Base-by-base conservation (phyloP, 2,329 filamentous ascomycete genomes). In the Waltergamsia citrina region DNA sequence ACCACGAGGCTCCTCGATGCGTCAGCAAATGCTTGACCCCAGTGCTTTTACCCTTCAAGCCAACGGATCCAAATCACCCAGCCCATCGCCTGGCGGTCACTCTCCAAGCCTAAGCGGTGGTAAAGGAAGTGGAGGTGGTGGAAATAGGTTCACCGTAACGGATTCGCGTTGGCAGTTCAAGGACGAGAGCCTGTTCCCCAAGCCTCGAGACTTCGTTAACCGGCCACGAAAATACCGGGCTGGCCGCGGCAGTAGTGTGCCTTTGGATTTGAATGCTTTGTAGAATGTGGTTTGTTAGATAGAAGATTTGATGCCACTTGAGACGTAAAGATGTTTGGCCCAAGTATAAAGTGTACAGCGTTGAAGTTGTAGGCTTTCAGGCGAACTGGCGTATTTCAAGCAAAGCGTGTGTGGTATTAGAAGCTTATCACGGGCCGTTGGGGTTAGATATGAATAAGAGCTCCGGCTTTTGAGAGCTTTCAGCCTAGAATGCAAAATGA, bases 241-340 rank as follows among this genome's bases (percentile, higher is more conserved):
- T 23, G 92, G 92, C 7, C 74, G 90, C 52, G 90, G 87, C 21
- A 95, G 87, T 61, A 95, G 85, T 64, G 88, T 96, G 45, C 92
- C 92, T 20, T 64, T 96, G 47, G 85, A 96, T 63, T 59, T 98
- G 51, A 38, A 22, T 19, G 32, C 32, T n/a, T 24, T 37, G 6
- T 33, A 22, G 15, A 9, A 7, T n/a, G n/a, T n/a, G n/a, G n/a
- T n/a, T n/a, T n/a, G n/a, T n/a, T n/a, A n/a, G n/a, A n/a, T n/a
- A n/a, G n/a, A n/a, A n/a, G n/a, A n/a, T n/a, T n/a, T n/a, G n/a
- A n/a, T n/a, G n/a, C n/a, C n/a, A n/a, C n/a, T n/a, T n/a, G n/a
- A n/a, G n/a, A n/a, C n/a, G n/a, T n/a, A n/a, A n/a, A n/a, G n/a
- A n/a, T n/a, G n/a, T n/a, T n/a, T n/a, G n/a, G n/a, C n/a, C n/a